Conservation (phyloP, 306 rosid genomes). For the Delonix regia region DNA sequence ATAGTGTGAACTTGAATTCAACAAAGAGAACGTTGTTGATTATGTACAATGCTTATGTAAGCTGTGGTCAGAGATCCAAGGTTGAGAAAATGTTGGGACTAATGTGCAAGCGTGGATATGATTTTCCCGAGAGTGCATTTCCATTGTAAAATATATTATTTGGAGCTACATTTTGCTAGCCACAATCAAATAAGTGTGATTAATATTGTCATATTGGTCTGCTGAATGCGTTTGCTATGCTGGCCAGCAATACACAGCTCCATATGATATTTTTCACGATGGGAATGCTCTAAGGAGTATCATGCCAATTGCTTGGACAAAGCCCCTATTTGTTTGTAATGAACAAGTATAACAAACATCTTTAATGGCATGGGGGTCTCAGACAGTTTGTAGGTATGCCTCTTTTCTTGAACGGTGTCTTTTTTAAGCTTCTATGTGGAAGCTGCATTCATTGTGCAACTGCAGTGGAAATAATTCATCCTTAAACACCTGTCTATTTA, state of each 20-base stretch:
- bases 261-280: conserved; percentile 21
- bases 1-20: conserved; percentile 32
- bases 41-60: conserved; percentile 58
- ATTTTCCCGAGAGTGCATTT: conserved; percentile 51
- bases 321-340: conserved; percentile 9
- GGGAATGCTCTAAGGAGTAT: conserved; percentile 40
- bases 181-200: conserved; percentile 19
- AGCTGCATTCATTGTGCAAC: background rate
- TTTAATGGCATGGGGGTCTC: conserved; percentile 20
- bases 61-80: conserved; percentile 54
- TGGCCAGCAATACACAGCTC: conserved; percentile 28
- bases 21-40: conserved; percentile 69
- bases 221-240: conserved; percentile 27
- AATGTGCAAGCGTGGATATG: conserved; percentile 82
- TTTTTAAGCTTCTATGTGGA: background rate
- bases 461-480: background rate
- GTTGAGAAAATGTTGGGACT: conserved; percentile 58
- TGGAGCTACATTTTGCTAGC: conserved; percentile 28
- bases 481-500: background rate
- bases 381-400: conserved; percentile 40
- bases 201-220: conserved; percentile 7
- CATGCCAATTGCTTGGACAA: conserved; percentile 57
- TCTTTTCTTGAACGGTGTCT: conserved; percentile 21
- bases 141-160: conserved; percentile 42
- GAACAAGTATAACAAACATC: conserved; percentile 12